Base-by-base conservation (phyloP, 2,329 filamentous ascomycete species). In the Escovopsis sp. region DNA sequence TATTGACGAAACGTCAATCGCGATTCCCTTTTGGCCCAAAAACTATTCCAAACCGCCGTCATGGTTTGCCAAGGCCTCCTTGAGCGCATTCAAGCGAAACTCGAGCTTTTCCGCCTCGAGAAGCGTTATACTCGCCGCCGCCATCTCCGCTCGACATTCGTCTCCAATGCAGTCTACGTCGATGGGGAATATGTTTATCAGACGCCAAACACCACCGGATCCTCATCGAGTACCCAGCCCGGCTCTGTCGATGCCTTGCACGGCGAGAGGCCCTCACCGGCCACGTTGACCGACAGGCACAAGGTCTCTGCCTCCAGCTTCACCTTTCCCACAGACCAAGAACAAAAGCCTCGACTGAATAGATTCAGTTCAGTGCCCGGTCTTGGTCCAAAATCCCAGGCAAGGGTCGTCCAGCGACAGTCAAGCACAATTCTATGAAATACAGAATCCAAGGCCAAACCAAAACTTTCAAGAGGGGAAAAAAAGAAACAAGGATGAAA, bases 151-250 rank as follows among this genome's bases (percentile, higher is more conserved):
- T 88, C 80, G 43, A 91, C 85, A 47, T 94, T 94, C 62, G 79
- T 83, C 57, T 87, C 84, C 57, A 87, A 85, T 55, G 89, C 87
- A 28, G 75, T 85, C 60, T 96, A 96, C 63, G 83, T 95, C 50
- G 85, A 96, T 59, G 91, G 88, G 64, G 89, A 95, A 68, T 95
- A 95, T 67, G 72, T 94, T 61, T 93, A 87, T 71, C 72, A 78
- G 57, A 75, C 71, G 0, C 74, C 75, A 48, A 71, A 63, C 61
- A 67, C 67, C 41, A 77, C 73, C 1, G 73, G 73, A 43, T 76
- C 72, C 15, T 75, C 72, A 5, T 61, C 67, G 39, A 68, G 66
- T 43, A 66, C 63, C 36, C 60, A 57, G 43, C 59, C 62, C 37
- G 46, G 48, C 48, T 48, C 55, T 51, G 45, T 58, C 49, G 59